Conservation (phyloP, 2,329 filamentous ascomycete genomes). For the Allantophomopsis lycopodina region DNA sequence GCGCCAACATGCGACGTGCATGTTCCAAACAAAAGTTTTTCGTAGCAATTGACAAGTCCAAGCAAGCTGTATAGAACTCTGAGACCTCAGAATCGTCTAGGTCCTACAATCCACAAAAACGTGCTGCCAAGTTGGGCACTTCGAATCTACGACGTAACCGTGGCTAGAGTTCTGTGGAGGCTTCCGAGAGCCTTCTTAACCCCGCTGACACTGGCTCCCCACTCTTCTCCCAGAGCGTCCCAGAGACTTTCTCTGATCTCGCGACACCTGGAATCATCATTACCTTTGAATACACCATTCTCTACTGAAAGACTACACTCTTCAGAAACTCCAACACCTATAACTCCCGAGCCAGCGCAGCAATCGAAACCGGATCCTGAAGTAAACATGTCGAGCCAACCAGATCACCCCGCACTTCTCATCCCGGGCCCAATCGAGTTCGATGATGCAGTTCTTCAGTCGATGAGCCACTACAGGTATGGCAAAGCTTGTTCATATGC, state of each 20-base stretch:
- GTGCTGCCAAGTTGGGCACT: no score
- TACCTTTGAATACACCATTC: constrained; percentile 18
- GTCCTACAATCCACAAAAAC: no score
- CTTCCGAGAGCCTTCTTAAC: constrained; percentile 6
- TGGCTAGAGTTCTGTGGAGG: not conserved
- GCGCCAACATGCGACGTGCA: not conserved
- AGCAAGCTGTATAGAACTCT: no score
- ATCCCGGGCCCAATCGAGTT: constrained; percentile 98
- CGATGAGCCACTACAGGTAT: constrained; percentile 90
- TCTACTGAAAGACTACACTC: constrained; percentile 7
- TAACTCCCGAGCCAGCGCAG: constrained; percentile 3
- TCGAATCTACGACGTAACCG: not conserved
- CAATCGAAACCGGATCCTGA: constrained; percentile 8
- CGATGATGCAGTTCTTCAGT: constrained; percentile 88
- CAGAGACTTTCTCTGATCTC: constrained; percentile 22
- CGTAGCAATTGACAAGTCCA: not conserved
- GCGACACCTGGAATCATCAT: constrained; percentile 19
- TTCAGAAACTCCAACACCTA: constrained; percentile 13
- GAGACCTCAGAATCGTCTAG: no score
- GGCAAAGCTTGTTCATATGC: constrained; percentile 6
- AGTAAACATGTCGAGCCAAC: constrained; percentile 42
- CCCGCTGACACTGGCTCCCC: constrained; percentile 7
- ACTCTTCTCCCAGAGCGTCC: constrained; percentile 4
- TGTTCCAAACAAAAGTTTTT: not conserved
- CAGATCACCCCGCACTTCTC: constrained; percentile 60